These are phyloP conservation scores for Macadamia tetraphylla DNA, from an alignment of 164 flowering plant species.

Conservation along the genomic window DNA sequence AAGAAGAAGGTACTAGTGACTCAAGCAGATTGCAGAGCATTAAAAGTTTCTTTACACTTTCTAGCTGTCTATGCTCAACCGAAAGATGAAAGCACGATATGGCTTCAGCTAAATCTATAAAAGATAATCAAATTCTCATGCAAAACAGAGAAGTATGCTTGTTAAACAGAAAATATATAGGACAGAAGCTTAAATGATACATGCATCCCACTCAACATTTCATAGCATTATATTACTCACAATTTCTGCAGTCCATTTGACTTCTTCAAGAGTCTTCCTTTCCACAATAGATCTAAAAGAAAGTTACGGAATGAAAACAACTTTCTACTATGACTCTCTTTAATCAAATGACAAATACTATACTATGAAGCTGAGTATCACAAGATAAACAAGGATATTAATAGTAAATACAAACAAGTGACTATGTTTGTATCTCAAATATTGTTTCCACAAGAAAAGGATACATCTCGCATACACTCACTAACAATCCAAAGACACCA, in stretches of 20 bases:
- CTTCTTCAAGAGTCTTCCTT: conserved; percentile 39
- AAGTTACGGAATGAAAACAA: conserved; percentile 29
- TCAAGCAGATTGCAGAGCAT: no score
- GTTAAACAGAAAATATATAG: neutral
- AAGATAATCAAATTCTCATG: neutral
- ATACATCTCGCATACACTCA: conserved; percentile 66
- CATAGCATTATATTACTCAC: conserved; percentile 35
- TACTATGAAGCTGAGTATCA: neutral
- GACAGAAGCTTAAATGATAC: neutral
- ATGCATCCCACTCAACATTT: neutral
- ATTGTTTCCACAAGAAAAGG: conserved; percentile 29
- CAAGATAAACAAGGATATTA: neutral
- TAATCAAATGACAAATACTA: neutral
- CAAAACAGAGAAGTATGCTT: neutral
- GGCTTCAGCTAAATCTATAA: no score
- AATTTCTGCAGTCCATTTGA: conserved; percentile 53
- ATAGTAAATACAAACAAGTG: neutral
- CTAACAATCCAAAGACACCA: conserved; percentile 55
- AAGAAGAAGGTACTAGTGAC: no score
- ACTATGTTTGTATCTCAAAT: neutral
- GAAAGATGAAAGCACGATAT: no score
- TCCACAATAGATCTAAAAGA: conserved; percentile 44
- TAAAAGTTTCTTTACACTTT: no score
- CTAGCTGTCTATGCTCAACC: no score
- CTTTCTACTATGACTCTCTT: neutral